These are phyloP conservation scores for Soucietia sequanensis DNA, from an alignment of 805 yeast genomes.

Conservation along the genomic window DNA sequence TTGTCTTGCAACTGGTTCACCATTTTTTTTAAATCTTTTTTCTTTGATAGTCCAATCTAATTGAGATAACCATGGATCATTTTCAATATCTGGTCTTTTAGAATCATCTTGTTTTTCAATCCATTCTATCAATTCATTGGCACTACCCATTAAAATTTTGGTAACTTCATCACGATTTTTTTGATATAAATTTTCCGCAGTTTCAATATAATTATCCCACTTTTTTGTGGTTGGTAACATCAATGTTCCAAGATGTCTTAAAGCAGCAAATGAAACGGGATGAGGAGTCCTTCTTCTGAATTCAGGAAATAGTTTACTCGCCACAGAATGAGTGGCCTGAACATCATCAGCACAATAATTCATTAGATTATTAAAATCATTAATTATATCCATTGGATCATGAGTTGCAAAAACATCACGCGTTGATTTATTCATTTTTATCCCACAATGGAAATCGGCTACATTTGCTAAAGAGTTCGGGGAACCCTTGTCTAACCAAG, in stretches of 20 bases:
- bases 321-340: conserved; percentile 66
- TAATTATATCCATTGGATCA: conserved; percentile 52
- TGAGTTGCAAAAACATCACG: conserved; percentile 63
- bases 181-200: conserved; percentile 67
- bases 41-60: conserved; percentile 81
- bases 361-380: conserved; percentile 61
- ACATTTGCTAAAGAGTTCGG: conserved; percentile 79
- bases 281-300: conserved; percentile 77
- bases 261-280: conserved; percentile 90
- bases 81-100: conserved; percentile 29
- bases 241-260: conserved; percentile 68
- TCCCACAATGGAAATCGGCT: conserved; percentile 72
- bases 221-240: conserved; percentile 71
- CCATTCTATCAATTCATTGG: conserved; percentile 52
- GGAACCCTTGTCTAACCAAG: conserved; percentile 81
- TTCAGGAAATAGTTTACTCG: conserved; percentile 64
- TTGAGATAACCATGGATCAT: conserved; percentile 90
- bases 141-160: conserved; percentile 55
- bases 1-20: conserved; percentile 67
- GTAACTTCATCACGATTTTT: conserved; percentile 57
- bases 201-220: conserved; percentile 73
- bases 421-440: conserved; percentile 60
- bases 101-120: conserved; percentile 31
- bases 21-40: conserved; percentile 61
- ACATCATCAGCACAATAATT: conserved; percentile 88